Evolutionary conservation across 495 filamentous ascomycete genomes (phyloP), one percentile per base, ranked within the genome.

Genomic region (Hyaloscypha bicolor): DNA sequence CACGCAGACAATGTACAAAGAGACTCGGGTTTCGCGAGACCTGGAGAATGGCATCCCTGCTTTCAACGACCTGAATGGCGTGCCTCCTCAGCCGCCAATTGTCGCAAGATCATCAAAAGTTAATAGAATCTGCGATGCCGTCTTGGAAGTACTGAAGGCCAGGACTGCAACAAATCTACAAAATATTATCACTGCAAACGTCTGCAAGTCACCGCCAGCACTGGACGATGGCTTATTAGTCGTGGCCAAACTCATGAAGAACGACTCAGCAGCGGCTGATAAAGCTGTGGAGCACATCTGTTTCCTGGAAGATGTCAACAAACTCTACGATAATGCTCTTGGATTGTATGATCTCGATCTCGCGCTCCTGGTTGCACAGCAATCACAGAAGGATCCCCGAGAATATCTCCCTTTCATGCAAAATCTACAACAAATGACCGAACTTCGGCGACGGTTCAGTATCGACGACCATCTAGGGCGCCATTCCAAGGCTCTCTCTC

Each of bases 371-470:
- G 90, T 99, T 51, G 95, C 96, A 6, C 95, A 99, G 73, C 93
- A 97, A 76, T 94, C 94, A 16, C 95, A 99, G 77, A 92, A 93
- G 76, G 95, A 99, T 70, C 95, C 95, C 19, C 83, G 94, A 68
- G 95, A 99, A 79, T 99, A 99, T 71, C 85, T 99, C 21, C 96
- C 95, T 16, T 97, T 97, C 76, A 84, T 98, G 52, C 92, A 96
- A 73, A 88, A 87, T 25, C 83, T 97, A 9, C 93, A 97, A 74
- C 82, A 88, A 60, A 82, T 95, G 73, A 76, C 88, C 0, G 79
- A 84, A 25, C 76, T 88, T 21, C 86, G 92, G 22, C 86, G 90
- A 35, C 84, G 88, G 52, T 97, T 91, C 70, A 86, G 88, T 51
- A 97, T 99, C 60, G 95, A 98, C 76, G 88, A 98, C 75, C 86